Base-by-base conservation (phyloP, 495 filamentous ascomycete genomes). In the Penicillium lividum region DNA sequence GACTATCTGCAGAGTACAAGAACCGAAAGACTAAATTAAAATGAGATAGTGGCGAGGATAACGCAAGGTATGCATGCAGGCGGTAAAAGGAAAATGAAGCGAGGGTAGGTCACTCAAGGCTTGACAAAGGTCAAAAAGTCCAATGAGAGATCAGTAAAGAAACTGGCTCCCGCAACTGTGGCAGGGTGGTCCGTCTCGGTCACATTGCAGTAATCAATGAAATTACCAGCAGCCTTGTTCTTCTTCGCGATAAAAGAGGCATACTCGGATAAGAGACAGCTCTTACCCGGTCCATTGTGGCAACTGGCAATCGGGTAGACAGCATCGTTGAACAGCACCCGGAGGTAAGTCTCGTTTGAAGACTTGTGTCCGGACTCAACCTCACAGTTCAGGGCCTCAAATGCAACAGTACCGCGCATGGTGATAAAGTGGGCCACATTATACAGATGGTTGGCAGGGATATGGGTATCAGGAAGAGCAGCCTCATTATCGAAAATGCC, bases 371-470 rank as follows among this genome's bases (percentile, higher is more conserved):
- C 51, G 13, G 44, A 56, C 11, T 40, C 33, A 25, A 40, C 29
- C 5, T 31, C 34, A 54, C 81, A 83, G 47, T 72, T 77, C 25
- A 84, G 58, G 15, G 74, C 69, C 62, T 84, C 82, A 45, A 83
- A 80, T 1, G 77, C 75, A n/a, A 83, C 72, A 1, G 80, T 83
- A 2, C 80, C 82, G 15, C 80, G 71, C 82, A 85, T 84, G 6
- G 78, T 77, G n/a, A 79, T 75, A 49, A 80, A 78, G 46, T 78
- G 73, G 31, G 55, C 55, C 13, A 67, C 48, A 36, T 61, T 63
- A 33, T 60, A 65, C 22, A 66, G 49, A 29, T 52, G 60, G 42
- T 60, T 40, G 8, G 38, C 11, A 10, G 74, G 73, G 47, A 77
- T 74, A 50, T 63, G 58, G 4, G 67, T 74, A 16, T 73, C 65